phyloP scores from a whole-genome alignment of 768 basidiomycete species.

The Epithele typhae region DNA sequence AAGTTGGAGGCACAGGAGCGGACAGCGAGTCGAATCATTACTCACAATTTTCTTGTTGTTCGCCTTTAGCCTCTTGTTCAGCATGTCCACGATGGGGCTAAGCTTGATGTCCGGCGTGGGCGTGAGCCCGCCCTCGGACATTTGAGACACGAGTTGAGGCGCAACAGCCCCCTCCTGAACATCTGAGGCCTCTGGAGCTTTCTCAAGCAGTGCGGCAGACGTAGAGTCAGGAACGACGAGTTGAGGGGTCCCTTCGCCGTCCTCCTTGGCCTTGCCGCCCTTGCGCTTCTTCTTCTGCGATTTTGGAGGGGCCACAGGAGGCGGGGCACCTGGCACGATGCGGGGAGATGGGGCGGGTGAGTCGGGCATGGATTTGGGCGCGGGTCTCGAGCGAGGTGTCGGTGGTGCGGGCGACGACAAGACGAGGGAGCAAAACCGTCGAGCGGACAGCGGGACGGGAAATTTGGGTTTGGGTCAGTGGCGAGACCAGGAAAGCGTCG shows the following conservation, averaged over 20 bases:
- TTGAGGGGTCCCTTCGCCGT: conserved; percentile 43
- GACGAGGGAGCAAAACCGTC: too few relatives aligned
- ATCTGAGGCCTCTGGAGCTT: conserved; percentile 44
- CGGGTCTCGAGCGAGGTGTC: not conserved
- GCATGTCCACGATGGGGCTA: conserved; percentile 73
- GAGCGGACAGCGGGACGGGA: too few relatives aligned
- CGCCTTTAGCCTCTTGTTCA: conserved; percentile 73
- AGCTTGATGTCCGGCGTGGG: conserved; percentile 33
- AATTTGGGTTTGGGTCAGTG: too few relatives aligned
- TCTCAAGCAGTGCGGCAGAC: conserved; percentile 44
- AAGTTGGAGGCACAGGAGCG: conserved; percentile 3
- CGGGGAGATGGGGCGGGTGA: conserved; percentile 35
- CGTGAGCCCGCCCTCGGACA: conserved; percentile 18
- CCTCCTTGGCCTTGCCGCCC: conserved; percentile 36
- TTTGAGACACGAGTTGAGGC: conserved; percentile 41
- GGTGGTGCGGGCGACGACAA: too few relatives aligned
- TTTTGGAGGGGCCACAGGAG: conserved; percentile 55
- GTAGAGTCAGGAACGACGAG: conserved; percentile 43
- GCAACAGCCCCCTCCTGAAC: conserved; percentile 42
- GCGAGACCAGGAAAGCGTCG: too few relatives aligned
- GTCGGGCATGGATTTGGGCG: conserved; percentile 30
- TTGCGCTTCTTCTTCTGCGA: conserved; percentile 63
- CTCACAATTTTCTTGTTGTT: conserved; percentile 82
- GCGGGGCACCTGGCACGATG: conserved; percentile 75
- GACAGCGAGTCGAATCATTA: conserved; percentile 15